These are phyloP conservation scores for Sporobolus alterniflorus DNA, from an alignment of 202 grass and related monocot genomes.

Conservation along the genomic window DNA sequence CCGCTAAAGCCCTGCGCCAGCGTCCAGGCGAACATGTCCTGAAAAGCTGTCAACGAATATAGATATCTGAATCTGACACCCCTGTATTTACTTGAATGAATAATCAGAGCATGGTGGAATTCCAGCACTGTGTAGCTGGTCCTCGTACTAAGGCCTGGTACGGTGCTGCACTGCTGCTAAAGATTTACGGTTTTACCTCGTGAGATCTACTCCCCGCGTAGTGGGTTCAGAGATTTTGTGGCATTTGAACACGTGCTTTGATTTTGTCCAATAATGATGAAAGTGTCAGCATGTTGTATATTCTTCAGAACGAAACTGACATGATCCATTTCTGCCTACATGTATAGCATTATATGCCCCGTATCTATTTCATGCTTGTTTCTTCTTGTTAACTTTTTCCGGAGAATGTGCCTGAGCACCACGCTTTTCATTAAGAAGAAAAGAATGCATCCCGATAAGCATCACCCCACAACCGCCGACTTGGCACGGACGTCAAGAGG, in stretches of 20 bases:
- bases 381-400: neutral
- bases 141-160: neutral
- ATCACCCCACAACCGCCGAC: no score
- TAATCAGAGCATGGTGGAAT: conserved; percentile 41
- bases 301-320: no score
- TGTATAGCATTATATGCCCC: neutral
- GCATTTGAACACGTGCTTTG: neutral
- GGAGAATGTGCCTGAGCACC: no score
- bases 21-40: conserved; percentile 46
- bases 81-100: conserved; percentile 45
- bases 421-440: no score
- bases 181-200: neutral
- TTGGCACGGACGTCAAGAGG: no score
- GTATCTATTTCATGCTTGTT: neutral
- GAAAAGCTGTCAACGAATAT: conserved; percentile 55
- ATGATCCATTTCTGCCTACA: neutral
- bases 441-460: no score
- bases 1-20: conserved; percentile 21
- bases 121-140: conserved; percentile 19
- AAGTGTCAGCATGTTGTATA: conserved; percentile 32
- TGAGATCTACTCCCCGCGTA: neutral
- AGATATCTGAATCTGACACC: conserved; percentile 20
- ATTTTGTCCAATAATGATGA: no score
- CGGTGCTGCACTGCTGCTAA: neutral
- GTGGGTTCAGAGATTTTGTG: neutral